These are phyloP conservation scores for Candida krabiensis DNA, from an alignment of 805 yeast species.

Conservation along the genomic window DNA sequence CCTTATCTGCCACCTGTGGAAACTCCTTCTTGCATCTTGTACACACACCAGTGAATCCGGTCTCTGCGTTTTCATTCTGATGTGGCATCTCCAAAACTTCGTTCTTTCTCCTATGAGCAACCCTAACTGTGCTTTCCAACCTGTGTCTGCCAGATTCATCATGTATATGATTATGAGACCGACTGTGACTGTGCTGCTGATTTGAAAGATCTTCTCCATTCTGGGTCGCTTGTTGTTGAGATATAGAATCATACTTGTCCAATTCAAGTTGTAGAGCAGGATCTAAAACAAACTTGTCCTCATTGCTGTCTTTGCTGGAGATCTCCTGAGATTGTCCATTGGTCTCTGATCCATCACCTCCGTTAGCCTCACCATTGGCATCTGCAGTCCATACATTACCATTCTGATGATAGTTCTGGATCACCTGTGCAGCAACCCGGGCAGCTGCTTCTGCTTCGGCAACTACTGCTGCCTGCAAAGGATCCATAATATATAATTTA, in stretches of 20 bases:
- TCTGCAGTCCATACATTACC: conserved; percentile 12
- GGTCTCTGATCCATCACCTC: neutral
- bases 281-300: conserved; percentile 24
- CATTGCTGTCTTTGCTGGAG: conserved; percentile 5
- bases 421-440: conserved; percentile 20
- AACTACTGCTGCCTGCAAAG: conserved; percentile 18
- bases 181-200: neutral
- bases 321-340: neutral
- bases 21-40: conserved; percentile 62
- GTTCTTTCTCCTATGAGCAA: neutral
- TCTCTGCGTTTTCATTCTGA: conserved; percentile 8
- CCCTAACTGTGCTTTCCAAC: neutral
- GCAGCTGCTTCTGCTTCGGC: conserved; percentile 20
- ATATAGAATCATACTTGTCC: conserved; percentile 13
- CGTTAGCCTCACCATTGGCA: conserved; percentile 2
- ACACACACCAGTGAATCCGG: conserved; percentile 32
- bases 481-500: conserved; percentile 14
- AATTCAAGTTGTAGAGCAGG: conserved; percentile 26
- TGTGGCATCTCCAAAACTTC: conserved; percentile 1
- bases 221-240: neutral
- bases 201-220: neutral
- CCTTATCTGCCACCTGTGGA: conserved; percentile 44
- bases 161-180: no score
- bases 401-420: conserved; percentile 16
- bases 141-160: neutral